A percentile compares a stretch with the other conserved stretches of the same genome.
These are phyloP conservation scores for Cutaneotrichosporon sp. DNA, from an alignment of 1,284 basidiomycete species.

Conservation along the genomic window DNA sequence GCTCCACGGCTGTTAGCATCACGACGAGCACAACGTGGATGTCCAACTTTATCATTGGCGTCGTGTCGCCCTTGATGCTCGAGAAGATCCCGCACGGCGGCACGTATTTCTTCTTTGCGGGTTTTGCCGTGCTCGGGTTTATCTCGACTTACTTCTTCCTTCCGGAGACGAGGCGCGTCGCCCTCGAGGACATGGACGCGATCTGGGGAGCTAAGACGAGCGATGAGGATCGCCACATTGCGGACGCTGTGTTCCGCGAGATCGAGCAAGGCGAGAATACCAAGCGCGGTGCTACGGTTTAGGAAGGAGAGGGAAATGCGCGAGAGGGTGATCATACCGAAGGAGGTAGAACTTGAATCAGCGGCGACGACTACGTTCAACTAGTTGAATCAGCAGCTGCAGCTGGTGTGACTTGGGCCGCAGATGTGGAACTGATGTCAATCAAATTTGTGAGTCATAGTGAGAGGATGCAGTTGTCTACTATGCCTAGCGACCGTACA, in stretches of 20 bases:
- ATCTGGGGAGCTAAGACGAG: constrained; percentile 57
- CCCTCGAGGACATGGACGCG: constrained; percentile 87
- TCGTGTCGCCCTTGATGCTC: constrained; percentile 28
- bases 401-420: too few species aligned
- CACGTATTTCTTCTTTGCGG: constrained; percentile 30
- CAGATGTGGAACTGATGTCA: too few species aligned
- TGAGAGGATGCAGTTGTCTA: too few species aligned
- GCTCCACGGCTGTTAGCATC: constrained; percentile 22
- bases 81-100: constrained; percentile 23
- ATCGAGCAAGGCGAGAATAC: constrained; percentile 3
- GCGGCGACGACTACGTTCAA: too few species aligned
- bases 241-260: constrained; percentile 3
- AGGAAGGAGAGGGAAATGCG: neutral
- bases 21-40: constrained; percentile 28
- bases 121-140: constrained; percentile 23
- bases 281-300: constrained; percentile 1
- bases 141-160: constrained; percentile 21
- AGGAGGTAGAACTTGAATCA: too few species aligned
- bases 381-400: too few species aligned
- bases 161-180: constrained; percentile 16
- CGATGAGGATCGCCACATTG: constrained; percentile 9
- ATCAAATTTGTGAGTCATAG: too few species aligned
- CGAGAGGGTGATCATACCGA: too few species aligned
- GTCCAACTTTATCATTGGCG: constrained; percentile 28
- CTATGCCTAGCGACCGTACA: too few species aligned